Evolutionary conservation across 1,284 basidiomycete genomes (phyloP).

Genomic region (Pseudozyma hubeiensis): DNA sequence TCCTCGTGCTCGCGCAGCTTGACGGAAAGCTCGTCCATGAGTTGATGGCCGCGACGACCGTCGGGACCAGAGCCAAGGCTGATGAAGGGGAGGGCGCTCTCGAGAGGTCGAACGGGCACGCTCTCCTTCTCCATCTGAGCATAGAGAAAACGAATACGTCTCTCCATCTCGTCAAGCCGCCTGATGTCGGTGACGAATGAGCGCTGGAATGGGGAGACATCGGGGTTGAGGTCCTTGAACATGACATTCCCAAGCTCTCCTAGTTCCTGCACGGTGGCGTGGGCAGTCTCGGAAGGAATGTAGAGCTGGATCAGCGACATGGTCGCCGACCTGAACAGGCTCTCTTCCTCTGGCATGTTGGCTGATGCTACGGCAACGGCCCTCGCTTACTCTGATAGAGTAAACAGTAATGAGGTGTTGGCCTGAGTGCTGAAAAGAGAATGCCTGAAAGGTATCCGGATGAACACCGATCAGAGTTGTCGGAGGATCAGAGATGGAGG

Average conservation of each 20-base stretch:
- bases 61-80: conserved; percentile 72
- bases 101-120: conserved; percentile 76
- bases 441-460: neutral
- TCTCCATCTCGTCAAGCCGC: conserved; percentile 93
- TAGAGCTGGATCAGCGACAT: conserved; percentile 99
- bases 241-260: conserved; percentile 95
- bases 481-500: neutral
- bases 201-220: conserved; percentile 96
- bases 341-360: conserved; percentile 58
- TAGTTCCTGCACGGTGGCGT: conserved; percentile 93
- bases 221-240: conserved; percentile 97
- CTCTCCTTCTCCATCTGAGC: conserved; percentile 85
- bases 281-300: conserved; percentile 95
- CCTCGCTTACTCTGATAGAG: conserved; percentile 4
- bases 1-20: conserved; percentile 89
- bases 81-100: conserved; percentile 66
- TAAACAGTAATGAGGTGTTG: conserved; percentile 3
- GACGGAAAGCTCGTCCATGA: conserved; percentile 90
- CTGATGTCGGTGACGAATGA: conserved; percentile 96
- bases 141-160: conserved; percentile 89
- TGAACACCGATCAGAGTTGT: neutral
- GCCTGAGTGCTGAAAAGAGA: neutral
- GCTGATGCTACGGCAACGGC: conserved; percentile 12
- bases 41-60: conserved; percentile 77
- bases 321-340: conserved; percentile 66